Evolutionary conservation across 257 asterid species (phyloP), one percentile per base, ranked within the genome.

Genomic region (Plantago elongata): DNA sequence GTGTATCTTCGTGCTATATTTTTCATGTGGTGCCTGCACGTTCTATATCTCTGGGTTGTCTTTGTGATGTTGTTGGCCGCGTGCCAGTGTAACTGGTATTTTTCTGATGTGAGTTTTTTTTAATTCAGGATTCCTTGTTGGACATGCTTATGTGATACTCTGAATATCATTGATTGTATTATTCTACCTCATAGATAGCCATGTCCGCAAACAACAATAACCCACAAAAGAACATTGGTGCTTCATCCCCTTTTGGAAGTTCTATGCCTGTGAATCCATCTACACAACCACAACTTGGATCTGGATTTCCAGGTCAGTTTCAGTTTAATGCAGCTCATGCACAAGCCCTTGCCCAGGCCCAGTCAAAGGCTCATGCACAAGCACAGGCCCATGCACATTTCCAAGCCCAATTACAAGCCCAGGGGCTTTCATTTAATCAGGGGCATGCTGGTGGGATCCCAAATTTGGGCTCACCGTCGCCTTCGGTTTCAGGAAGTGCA

Each of bases 341-440:
- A 7, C 96, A 91, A 69, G 98, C 96, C 29, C 60, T 81, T n/a
- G 85, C 83, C 30, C 95, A 87, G 67, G 92, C 87, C n/a, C 94
- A 85, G 49, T 76, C 95, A 7, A 79, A 80, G 43, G 81, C 89
- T 10, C 90, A 81, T 7, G 85, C 80, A 3, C 84, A 79, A 2
- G 79, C 82, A 16, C 79, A 83, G 43, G 92, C 86, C 12, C 89
- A 84, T 44, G 89, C 74, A 11, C 91, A 84, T 63, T 71, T 92
- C 57, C 99, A 92, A 69, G 96, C 83, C 40, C 88, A 79, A 67
- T 54, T 76, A 52, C 88, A 82, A 57, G 86, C 87, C 61, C 99
- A 93, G 68, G 94, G 99, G 57, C 75, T 89, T 52, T 66, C 96
- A 0, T 83, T 92, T 77, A 82, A 72, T 71, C 99, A 86, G 62